phyloP scores from a whole-genome alignment of 352 stramenopile species.

The Pythium biforme region DNA sequence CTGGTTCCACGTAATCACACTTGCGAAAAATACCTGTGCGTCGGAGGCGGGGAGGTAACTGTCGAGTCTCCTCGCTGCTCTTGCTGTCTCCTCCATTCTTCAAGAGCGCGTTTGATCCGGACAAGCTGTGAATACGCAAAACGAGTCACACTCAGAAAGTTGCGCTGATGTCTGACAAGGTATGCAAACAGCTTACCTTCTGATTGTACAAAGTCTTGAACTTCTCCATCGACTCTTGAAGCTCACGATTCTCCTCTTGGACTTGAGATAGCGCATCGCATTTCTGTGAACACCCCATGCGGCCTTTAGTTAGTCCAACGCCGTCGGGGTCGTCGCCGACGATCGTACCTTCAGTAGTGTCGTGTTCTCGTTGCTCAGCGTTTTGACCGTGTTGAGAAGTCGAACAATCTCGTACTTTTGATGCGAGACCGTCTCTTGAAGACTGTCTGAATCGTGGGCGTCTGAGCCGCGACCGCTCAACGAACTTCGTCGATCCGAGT shows the following conservation, averaged over 20 bases:
- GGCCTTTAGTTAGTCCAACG: too few species aligned
- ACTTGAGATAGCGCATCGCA: constrained; percentile 70
- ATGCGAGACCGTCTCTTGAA: constrained; percentile 59
- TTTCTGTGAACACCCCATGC: constrained; percentile 45
- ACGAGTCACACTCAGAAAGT: not conserved
- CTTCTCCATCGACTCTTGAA: constrained; percentile 78
- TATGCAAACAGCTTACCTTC: constrained; percentile 48
- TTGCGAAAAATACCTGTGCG: constrained; percentile 8
- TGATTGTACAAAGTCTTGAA: constrained; percentile 89
- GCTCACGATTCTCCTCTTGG: constrained; percentile 71
- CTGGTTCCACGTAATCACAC: not conserved
- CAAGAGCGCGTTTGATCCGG: constrained; percentile 89
- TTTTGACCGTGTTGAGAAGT: constrained; percentile 82
- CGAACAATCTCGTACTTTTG: constrained; percentile 85
- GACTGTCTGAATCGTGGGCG: constrained; percentile 34
- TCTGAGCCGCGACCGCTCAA: constrained; percentile 17
- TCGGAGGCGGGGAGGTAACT: not conserved
- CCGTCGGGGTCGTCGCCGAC: not conserved
- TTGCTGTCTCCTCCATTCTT: constrained; percentile 81
- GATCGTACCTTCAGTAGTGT: constrained; percentile 70
- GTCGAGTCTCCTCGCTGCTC: constrained; percentile 14
- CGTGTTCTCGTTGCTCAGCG: constrained; percentile 80
- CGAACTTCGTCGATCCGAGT: constrained; percentile 20
- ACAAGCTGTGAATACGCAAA: constrained; percentile 47
- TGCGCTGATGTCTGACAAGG: not conserved